These are phyloP conservation scores for Aspergillus fumigatus DNA, from an alignment of 2,329 filamentous ascomycete species.

Conservation along the genomic window DNA sequence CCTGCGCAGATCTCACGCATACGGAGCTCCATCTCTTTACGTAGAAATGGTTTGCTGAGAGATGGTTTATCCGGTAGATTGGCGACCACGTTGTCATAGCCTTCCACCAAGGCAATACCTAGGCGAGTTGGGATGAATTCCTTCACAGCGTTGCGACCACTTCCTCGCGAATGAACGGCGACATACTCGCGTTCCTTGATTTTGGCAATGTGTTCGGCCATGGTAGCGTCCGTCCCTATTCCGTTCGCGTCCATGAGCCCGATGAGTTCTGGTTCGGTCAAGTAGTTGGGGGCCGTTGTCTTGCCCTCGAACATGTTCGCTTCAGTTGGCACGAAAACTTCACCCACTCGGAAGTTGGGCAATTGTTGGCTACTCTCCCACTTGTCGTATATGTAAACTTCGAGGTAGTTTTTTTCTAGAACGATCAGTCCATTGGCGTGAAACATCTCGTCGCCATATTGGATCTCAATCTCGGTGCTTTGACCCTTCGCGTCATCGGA, in stretches of 20 bases:
- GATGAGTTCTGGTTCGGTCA: conserved; percentile 94
- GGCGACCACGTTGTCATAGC: conserved; percentile 90
- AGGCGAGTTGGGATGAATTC: conserved; percentile 92
- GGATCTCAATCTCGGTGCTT: conserved; percentile 76
- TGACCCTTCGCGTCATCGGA: conserved; percentile 88
- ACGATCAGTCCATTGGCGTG: conserved; percentile 79
- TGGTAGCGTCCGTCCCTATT: conserved; percentile 96
- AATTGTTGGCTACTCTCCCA: conserved; percentile 86
- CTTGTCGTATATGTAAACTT: conserved; percentile 93
- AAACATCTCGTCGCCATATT: conserved; percentile 80
- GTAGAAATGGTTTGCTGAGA: conserved; percentile 88
- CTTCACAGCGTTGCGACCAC: conserved; percentile 53
- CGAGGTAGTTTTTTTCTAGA: conserved; percentile 83
- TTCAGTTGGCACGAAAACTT: conserved; percentile 81
- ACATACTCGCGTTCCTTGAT: conserved; percentile 90
- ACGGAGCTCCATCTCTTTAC: conserved; percentile 95
- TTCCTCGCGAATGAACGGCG: conserved; percentile 55
- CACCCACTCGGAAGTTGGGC: conserved; percentile 72
- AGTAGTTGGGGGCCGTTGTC: conserved; percentile 75
- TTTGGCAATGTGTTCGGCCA: conserved; percentile 97
- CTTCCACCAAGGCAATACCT: conserved; percentile 85
- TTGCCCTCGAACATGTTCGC: conserved; percentile 88
- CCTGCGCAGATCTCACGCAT: conserved; percentile 98
- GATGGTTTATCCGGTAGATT: conserved; percentile 63
- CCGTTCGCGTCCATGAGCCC: conserved; percentile 97